Conservation (phyloP, 495 filamentous ascomycete genomes). For the Astrocystis sublimbata region DNA sequence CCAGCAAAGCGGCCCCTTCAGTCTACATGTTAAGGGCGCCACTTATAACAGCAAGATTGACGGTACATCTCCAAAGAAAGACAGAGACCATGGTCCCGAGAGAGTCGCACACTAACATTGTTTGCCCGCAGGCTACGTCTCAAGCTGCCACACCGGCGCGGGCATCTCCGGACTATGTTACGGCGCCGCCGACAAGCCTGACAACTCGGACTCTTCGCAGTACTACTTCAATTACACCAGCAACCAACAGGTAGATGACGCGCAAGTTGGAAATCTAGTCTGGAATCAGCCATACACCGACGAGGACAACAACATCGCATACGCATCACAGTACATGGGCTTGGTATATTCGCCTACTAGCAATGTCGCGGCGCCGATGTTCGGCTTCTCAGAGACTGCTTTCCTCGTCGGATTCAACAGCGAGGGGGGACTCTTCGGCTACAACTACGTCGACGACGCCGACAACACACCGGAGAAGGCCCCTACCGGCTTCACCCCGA, state of each 20-base stretch:
- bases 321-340: slow-evolving; percentile 39
- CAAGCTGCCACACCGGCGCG: slow-evolving; percentile 58
- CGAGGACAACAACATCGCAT: slow-evolving; percentile 29
- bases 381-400: slow-evolving; percentile 26
- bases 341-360: slow-evolving; percentile 44
- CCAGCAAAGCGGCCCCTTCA: slow-evolving; percentile 45
- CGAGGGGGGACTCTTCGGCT: slow-evolving; percentile 43
- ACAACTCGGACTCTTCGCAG: slow-evolving; percentile 13
- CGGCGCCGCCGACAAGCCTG: slow-evolving; percentile 21
- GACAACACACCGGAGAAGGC: slow-evolving; percentile 23
- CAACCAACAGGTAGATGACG: slow-evolving; percentile 28
- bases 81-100: background rate
- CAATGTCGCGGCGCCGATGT: slow-evolving; percentile 55
- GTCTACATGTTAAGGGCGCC: slow-evolving; percentile 34
- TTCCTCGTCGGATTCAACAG: slow-evolving; percentile 47
- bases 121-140: slow-evolving; percentile 41
- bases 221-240: slow-evolving; percentile 46
- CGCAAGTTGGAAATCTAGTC: slow-evolving; percentile 37
- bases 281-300: slow-evolving; percentile 40
- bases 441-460: slow-evolving; percentile 47
- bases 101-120: background rate
- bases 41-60: slow-evolving; percentile 30
- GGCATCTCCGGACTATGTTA: slow-evolving; percentile 57
- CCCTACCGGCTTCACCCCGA: slow-evolving; percentile 14
- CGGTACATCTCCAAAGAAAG: slow-evolving; percentile 33